Evolutionary conservation across 1,284 basidiomycete genomes (phyloP), one percentile per base, ranked within the genome.

Genomic region (Wallemia ichthyophaga): DNA sequence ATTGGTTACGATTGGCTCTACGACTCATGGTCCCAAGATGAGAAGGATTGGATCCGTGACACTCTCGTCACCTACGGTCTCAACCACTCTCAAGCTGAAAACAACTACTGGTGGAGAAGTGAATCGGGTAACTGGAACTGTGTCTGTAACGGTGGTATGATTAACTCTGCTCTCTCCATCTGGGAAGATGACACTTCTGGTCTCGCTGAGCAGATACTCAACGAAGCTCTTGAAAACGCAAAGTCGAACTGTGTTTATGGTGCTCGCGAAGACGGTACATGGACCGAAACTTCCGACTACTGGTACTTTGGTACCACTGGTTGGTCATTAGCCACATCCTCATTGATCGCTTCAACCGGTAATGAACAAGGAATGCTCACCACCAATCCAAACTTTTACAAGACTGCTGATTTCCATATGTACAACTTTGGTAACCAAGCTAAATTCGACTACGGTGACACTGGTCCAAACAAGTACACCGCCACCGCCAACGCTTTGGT

Each of bases 1-100:
- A 84, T 94, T 64, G 94, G 81, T 1, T 99, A 96, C 67, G 94
- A 99, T 70, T 99, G 76, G 76, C 71, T 98, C 59, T 83, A 94
- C 71, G 82, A 92, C 61, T 74, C 78, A 61, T 94, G 85, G 85
- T 78, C 77, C 5, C 69, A 74, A 27, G 75, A 78, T 2, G 85
- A 94, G 71, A 81, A 80, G 67, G 71, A 69, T 53, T 71, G 74
- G 60, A 84, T 98, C 64, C 76, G 78, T 65, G 73, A 69, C 66
- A 82, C 81, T 27, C 80, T 98, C 70, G 75, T 88, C 70, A 73
- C 75, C 62, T 81, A 83, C 64, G 94, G 88, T 64, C 76, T 95
- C 23, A 69, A 70, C 60, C 78, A 73, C 57, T 86, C 84, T 64
- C 61, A 77, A 33, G 64, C 64, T 37, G 78, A 58, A 24, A 56